Conservation (phyloP, 2,329 filamentous ascomycete species). For the Xylaria sp. region DNA sequence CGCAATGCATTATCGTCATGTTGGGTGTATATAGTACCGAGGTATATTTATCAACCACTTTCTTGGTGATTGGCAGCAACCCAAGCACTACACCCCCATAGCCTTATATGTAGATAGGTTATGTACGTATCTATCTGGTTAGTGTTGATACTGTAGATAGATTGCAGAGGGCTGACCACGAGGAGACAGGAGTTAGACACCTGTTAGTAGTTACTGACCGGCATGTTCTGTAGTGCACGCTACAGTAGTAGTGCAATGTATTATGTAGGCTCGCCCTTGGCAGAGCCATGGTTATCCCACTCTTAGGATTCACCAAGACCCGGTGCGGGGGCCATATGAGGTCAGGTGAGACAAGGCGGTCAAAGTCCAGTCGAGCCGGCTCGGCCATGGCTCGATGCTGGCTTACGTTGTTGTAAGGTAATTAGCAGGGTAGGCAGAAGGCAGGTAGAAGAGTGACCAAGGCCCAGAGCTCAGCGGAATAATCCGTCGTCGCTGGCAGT, state of each 20-base stretch:
- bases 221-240: not conserved
- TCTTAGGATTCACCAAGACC: conserved; percentile 32
- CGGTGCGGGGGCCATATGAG: conserved; percentile 15
- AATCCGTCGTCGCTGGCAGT: conserved; percentile 17
- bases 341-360: conserved; percentile 35
- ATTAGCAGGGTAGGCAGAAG: not conserved
- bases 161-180: not conserved
- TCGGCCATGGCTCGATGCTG: not conserved
- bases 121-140: too few relatives aligned
- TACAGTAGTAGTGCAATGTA: not conserved
- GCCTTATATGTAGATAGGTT: not conserved
- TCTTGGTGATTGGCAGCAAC: not conserved
- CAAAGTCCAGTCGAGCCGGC: conserved; percentile 25
- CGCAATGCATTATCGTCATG: conserved; percentile 11
- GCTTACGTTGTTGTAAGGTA: not conserved
- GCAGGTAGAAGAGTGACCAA: not conserved
- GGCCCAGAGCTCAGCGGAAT: conserved; percentile 14
- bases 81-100: not conserved
- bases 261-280: not conserved
- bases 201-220: not conserved
- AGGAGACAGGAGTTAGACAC: not conserved
- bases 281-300: conserved; percentile 24
- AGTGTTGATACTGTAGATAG: not conserved
- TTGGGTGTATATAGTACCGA: not conserved
- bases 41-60: not conserved